Evolutionary conservation across 495 filamentous ascomycete genomes (phyloP).

Genomic region (Aspergillus asperescens): DNA sequence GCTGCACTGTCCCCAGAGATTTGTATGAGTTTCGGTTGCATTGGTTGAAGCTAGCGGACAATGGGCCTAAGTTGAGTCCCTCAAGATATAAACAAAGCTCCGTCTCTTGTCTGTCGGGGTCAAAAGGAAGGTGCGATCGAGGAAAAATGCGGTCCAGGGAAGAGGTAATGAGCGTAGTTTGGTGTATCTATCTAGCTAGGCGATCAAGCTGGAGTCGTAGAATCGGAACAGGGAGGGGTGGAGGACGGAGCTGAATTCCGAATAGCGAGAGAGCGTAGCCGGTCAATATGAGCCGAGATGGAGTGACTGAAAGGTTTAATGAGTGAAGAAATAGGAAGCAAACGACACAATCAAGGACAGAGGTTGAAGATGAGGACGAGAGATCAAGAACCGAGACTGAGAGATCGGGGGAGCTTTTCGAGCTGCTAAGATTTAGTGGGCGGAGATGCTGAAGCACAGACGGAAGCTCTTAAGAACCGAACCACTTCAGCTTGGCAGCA

Average conservation of each 20-base stretch:
- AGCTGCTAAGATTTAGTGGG: conserved; percentile 5
- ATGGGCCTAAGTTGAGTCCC: neutral
- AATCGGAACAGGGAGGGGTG: conserved; percentile 3
- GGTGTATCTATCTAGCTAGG: neutral
- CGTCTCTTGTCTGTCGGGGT: neutral
- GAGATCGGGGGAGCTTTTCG: conserved; percentile 2
- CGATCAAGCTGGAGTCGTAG: neutral
- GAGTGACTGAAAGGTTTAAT: conserved; percentile 8
- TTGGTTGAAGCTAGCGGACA: conserved; percentile 7
- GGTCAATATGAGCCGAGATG: neutral
- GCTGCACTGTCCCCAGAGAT: conserved; percentile 26
- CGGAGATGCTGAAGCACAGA: conserved; percentile 5
- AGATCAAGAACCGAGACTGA: neutral
- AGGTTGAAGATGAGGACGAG: neutral
- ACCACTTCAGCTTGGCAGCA: neutral
- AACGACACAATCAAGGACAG: neutral
- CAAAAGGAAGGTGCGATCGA: conserved; percentile 7
- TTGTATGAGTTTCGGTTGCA: conserved; percentile 17
- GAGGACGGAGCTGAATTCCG: conserved; percentile 1
- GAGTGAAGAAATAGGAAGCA: conserved; percentile 3
- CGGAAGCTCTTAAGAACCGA: neutral
- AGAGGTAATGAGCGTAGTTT: neutral
- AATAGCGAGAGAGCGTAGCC: neutral
- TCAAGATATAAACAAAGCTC: conserved; percentile 1
- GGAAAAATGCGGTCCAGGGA: neutral